Percentiles rank a stretch among this genome's conserved stretches.
phyloP scores from a whole-genome alignment of 2,329 filamentous ascomycete genomes.

The Colletotrichum sojae region DNA sequence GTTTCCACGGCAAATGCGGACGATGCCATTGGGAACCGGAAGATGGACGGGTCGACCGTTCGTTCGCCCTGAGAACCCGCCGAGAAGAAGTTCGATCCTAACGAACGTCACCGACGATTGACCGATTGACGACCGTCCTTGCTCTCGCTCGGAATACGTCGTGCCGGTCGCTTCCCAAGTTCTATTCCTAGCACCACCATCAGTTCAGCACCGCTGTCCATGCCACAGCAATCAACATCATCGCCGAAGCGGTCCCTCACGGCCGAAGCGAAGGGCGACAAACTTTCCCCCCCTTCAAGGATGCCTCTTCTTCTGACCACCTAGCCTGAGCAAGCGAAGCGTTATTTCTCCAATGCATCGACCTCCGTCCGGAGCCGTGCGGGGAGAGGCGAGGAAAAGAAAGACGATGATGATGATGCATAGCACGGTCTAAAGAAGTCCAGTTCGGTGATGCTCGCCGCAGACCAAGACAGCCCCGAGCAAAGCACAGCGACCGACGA shows the following conservation, averaged over 20 bases:
- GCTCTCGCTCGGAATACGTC: slow-evolving; percentile 12
- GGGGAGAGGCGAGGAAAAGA: neutral
- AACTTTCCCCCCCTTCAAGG: slow-evolving; percentile 12
- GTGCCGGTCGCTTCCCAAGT: slow-evolving; percentile 8
- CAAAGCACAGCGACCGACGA: neutral
- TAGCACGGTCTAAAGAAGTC: neutral
- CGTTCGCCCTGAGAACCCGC: too few species aligned
- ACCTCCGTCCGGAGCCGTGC: neutral
- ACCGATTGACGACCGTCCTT: neutral
- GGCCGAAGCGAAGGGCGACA: slow-evolving; percentile 1
- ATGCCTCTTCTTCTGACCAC: slow-evolving; percentile 7
- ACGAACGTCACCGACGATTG: neutral
- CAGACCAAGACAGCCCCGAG: neutral
- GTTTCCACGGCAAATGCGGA: slow-evolving; percentile 18
- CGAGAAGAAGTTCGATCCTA: too few species aligned
- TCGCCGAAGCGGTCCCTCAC: slow-evolving; percentile 11
- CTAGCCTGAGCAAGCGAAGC: neutral
- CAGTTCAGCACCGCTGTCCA: neutral
- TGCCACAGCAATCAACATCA: neutral
- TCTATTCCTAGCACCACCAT: slow-evolving; percentile 33
- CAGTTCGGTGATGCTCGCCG: neutral
- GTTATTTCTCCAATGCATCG: neutral
- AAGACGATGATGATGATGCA: neutral
- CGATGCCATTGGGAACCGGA: neutral
- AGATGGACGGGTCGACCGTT: too few species aligned